A percentile compares a stretch with the other conserved stretches of the same genome.
Conservation (phyloP, 768 basidiomycete genomes). For the Artomyces pyxidatus region DNA sequence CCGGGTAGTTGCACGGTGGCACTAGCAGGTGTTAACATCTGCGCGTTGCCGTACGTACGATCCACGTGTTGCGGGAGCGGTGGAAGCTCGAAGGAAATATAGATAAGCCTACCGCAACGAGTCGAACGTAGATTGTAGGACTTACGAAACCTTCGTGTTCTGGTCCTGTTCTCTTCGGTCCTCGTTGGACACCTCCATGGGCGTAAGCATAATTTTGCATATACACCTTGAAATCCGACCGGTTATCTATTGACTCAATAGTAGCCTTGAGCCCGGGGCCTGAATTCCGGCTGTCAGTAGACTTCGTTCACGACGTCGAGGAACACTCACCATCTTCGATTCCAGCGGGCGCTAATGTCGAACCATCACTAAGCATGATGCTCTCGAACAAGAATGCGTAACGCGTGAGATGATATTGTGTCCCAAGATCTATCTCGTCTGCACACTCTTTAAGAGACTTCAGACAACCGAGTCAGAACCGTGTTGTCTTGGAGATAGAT, state of each 20-base stretch:
- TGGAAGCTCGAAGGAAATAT: slow-evolving; percentile 7
- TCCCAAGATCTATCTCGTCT: slow-evolving; percentile 96
- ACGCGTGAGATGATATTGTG: slow-evolving; percentile 92
- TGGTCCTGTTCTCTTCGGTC: slow-evolving; percentile 85
- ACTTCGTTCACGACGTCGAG: neutral
- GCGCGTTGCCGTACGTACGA: slow-evolving; percentile 60
- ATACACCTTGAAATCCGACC: slow-evolving; percentile 89
- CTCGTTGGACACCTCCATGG: slow-evolving; percentile 55
- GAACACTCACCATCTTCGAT: slow-evolving; percentile 52
- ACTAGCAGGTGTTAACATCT: slow-evolving; percentile 26
- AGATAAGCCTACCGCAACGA: neutral
- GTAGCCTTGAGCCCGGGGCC: slow-evolving; percentile 76
- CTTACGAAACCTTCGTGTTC: slow-evolving; percentile 90
- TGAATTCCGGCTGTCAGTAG: slow-evolving; percentile 15
- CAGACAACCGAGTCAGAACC: neutral
- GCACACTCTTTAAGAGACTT: slow-evolving; percentile 90
- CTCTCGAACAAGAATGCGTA: slow-evolving; percentile 94
- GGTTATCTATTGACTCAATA: slow-evolving; percentile 89
- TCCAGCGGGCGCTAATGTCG: slow-evolving; percentile 60
- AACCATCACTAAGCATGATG: slow-evolving; percentile 81
- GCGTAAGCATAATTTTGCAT: slow-evolving; percentile 98
- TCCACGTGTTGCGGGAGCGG: slow-evolving; percentile 8
- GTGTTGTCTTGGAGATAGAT: slow-evolving; percentile 2
- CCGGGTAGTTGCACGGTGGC: slow-evolving; percentile 34
- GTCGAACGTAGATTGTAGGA: slow-evolving; percentile 17